Conservation (phyloP, 768 basidiomycete species). For the Strobilomyces confusus region DNA sequence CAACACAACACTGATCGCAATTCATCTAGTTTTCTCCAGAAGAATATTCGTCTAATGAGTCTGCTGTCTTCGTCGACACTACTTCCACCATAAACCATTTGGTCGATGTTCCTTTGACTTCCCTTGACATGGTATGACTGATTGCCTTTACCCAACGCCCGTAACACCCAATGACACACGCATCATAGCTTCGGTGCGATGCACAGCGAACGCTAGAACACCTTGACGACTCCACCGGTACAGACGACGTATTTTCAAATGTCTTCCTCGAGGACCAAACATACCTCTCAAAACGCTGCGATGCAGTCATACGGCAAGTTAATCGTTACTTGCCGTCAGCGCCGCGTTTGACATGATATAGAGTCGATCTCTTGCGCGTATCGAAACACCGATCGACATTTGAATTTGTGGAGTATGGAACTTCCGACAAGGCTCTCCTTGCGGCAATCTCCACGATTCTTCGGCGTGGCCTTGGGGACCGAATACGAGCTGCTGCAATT, state of each 20-base stretch:
- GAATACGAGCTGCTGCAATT: conserved; percentile 61
- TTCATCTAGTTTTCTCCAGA: conserved; percentile 51
- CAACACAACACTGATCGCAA: background rate
- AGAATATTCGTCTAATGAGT: conserved; percentile 48
- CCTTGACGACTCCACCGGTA: conserved; percentile 45
- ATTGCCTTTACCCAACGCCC: background rate
- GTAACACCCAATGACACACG: background rate
- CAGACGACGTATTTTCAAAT: conserved; percentile 61
- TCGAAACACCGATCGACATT: conserved; percentile 43
- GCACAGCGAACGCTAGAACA: conserved; percentile 67
- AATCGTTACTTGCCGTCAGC: background rate
- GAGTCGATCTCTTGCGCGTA: conserved; percentile 44
- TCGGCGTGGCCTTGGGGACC: conserved; percentile 67
- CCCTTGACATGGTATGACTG: conserved; percentile 65
- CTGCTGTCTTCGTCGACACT: conserved; percentile 73
- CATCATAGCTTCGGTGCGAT: conserved; percentile 66
- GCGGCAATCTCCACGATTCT: conserved; percentile 48
- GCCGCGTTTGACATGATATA: conserved; percentile 22
- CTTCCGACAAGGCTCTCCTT: conserved; percentile 51
- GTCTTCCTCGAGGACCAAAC: conserved; percentile 73
- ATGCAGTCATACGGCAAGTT: conserved; percentile 61
- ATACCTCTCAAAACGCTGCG: conserved; percentile 64
- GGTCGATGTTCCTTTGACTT: conserved; percentile 68
- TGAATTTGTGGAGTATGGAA: conserved; percentile 50
- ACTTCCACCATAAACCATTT: conserved; percentile 75